Evolutionary conservation across 495 filamentous ascomycete genomes (phyloP), one percentile per base, ranked within the genome.

Genomic region (Mycothermus thermophilus): DNA sequence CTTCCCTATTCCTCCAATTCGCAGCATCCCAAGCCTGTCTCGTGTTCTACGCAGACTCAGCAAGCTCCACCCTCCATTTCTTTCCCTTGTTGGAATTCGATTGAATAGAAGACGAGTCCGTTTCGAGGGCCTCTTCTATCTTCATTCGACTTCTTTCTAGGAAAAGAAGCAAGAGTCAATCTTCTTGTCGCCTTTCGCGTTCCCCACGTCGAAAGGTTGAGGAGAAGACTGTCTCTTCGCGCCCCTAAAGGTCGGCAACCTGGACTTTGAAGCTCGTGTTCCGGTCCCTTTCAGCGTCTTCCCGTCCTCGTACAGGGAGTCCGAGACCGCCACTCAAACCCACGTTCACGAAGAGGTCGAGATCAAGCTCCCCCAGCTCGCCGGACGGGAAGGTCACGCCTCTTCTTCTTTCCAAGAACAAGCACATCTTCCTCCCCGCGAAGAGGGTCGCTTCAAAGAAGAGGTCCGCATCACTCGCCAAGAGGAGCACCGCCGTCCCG

Each of bases 261-360:
- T 96, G 87, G 88, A 94, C 80, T 95, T 93, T 85, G 87, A 95
- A 81, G 86, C 87, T 70, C 81, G 84, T 63, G 83, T 96, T 63
- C 88, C 88, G 67, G 92, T 96, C 65, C 88, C 88, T 63, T 88
- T 94, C 77, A 93, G 86, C 78, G 79, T 95, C 79, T 94, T 96
- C 79, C 88, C 88, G 70, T 93, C 85, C 59, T 82, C 88, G 62
- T 96, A 94, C 74, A 77, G 80, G 77, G 83, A 90, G 76, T 74
- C 75, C 73, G 80, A 76, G 72, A 75, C 72, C 64, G 74, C 79
- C 65, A 70, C 73, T 71, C 61, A 77, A 66, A 64, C 74, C 71
- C 74, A 58, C 42, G 59, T 58, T 43, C 60, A 63, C 58, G 79
- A 87, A 77, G 82, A 95, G 74, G 79, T 80, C 64, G 79, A 90